Evolutionary conservation across 345 rosid genomes (phyloP), one percentile per base, ranked within the genome.

Genomic region (Excoecaria cochinchinensis): DNA sequence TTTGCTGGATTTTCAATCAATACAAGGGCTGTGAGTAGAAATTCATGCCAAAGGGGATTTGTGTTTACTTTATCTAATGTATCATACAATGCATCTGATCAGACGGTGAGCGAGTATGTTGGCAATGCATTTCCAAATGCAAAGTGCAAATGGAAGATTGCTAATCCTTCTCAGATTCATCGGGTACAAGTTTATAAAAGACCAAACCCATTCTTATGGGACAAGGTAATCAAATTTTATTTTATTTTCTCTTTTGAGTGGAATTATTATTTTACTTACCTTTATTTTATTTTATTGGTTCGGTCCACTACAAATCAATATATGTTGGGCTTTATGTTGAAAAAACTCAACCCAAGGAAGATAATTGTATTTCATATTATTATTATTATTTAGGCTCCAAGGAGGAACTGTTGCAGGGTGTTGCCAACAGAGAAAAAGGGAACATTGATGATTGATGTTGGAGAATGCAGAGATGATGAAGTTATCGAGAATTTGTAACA

Each of bases 371-470:
- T n/a, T n/a, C n/a, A n/a, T n/a, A n/a, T n/a, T n/a, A n/a, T n/a
- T n/a, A n/a, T n/a, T n/a, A n/a, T n/a, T n/a, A n/a, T 52, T 21
- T 75, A 89, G 93, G 77, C 89, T 68, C 93, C 89, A 0, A 80
- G 91, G 61, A 86, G 97, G 82, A 84, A 88, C 50, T 83, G 90
- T 70, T 84, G 94, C 75, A 84, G 89, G 47, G 69, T 86, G 0
- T 70, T 84, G 77, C 88, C 83, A 0, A 50, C 21, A 6, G 68
- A 73, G 52, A 86, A 61, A 77, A 81, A 70, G 5, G 85, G 79
- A 14, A 84, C 85, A 1, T 12, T 90, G 79, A 78, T 63, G 24
- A 57, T 89, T 63, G 78, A 84, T 61, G 88, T 87, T 16, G 89
- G 87, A n/a, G 82, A 31, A 25, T 90, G 89, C 82, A 24, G 60